A percentile compares a stretch with the other conserved stretches of the same genome.
Evolutionary conservation across 1,284 basidiomycete species (phyloP).

Genomic region (Ganoderma meredithae): DNA sequence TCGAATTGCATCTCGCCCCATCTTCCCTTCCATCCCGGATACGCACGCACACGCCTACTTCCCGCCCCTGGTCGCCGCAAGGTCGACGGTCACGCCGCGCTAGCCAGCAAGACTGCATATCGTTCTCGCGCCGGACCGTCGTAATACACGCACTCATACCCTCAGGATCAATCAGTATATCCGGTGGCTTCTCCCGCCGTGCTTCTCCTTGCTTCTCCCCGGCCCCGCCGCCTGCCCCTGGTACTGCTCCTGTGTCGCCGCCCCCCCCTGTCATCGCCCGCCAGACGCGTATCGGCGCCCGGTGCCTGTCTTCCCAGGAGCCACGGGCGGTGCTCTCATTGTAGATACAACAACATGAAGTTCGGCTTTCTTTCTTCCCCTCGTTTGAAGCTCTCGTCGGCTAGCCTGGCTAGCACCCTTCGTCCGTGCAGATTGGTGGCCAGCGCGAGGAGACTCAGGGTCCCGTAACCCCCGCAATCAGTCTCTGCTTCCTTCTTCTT

Average conservation of each 20-base stretch:
- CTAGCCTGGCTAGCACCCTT: not conserved
- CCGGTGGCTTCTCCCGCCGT: constrained; percentile 10
- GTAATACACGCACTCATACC: constrained; percentile 32
- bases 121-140: constrained; percentile 16
- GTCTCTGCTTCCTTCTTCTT: not conserved
- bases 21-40: not conserved
- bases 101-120: constrained; percentile 18
- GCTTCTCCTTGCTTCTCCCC: not conserved
- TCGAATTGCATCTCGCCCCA: not conserved
- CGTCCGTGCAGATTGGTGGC: not conserved
- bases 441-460: not conserved
- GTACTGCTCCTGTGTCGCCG: not conserved
- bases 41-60: not conserved
- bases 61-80: not conserved
- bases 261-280: not conserved
- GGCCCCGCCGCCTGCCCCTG: constrained; percentile 5
- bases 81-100: constrained; percentile 9
- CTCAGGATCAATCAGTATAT: constrained; percentile 23
- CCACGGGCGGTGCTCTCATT: not conserved
- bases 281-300: not conserved
- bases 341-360: not conserved
- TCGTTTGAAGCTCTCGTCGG: not conserved
- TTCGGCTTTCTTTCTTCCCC: not conserved
- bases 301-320: not conserved
- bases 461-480: not conserved